These are phyloP conservation scores for Psilocybe subaeruginosa DNA, from an alignment of 768 basidiomycete genomes.

Conservation along the genomic window DNA sequence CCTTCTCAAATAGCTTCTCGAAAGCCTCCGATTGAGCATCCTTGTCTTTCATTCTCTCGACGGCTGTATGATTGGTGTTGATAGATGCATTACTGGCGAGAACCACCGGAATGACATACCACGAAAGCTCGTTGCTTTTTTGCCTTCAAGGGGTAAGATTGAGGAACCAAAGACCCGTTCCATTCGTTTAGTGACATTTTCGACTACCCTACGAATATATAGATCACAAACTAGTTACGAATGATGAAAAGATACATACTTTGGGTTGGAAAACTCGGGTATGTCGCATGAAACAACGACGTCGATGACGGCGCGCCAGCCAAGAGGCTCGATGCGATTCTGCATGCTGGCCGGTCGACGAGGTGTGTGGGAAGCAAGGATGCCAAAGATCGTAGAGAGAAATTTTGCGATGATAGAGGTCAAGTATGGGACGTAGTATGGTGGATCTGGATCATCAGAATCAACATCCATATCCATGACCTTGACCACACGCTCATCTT, in stretches of 20 bases:
- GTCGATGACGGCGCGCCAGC: constrained; percentile 67
- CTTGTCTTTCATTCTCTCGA: constrained; percentile 18
- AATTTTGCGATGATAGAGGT: constrained; percentile 45
- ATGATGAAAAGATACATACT: constrained; percentile 29
- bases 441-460: constrained; percentile 32
- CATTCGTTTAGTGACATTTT: constrained; percentile 31
- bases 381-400: constrained; percentile 54
- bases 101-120: constrained; percentile 12
- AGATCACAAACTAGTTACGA: constrained; percentile 14
- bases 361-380: constrained; percentile 60
- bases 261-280: constrained; percentile 34
- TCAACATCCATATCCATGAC: constrained; percentile 27
- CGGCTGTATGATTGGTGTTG: constrained; percentile 7
- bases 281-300: constrained; percentile 46
- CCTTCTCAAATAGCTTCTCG: constrained; percentile 1
- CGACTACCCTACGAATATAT: constrained; percentile 27
- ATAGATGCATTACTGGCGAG: background rate
- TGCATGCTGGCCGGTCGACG: constrained; percentile 61
- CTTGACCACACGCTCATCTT: constrained; percentile 10
- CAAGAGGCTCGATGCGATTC: constrained; percentile 61
- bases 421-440: constrained; percentile 37
- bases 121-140: constrained; percentile 18
- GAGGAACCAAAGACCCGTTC: constrained; percentile 26
- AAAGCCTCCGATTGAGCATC: constrained; percentile 6
- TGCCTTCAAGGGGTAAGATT: constrained; percentile 20